phyloP scores from a whole-genome alignment of 768 basidiomycete species.

The Gautieria morchelliformis region DNA sequence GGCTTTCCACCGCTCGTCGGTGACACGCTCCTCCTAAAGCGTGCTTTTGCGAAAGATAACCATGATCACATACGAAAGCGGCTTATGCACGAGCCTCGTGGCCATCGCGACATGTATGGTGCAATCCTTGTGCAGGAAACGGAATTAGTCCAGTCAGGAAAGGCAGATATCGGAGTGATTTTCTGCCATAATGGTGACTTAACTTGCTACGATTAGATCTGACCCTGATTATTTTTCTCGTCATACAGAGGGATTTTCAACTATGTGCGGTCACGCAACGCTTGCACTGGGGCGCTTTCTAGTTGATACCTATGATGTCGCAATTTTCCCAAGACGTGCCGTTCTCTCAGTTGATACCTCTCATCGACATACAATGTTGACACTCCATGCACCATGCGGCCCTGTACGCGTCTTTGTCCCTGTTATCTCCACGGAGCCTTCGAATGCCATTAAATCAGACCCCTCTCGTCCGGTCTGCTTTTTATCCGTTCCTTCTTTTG shows the following conservation, averaged over 20 bases:
- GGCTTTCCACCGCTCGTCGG: constrained; percentile 27
- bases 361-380: neutral
- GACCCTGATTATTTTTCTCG: neutral
- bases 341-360: constrained; percentile 14
- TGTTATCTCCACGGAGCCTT: constrained; percentile 10
- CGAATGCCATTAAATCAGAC: constrained; percentile 18
- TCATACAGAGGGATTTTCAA: constrained; percentile 30
- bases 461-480: constrained; percentile 23
- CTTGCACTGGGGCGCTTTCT: constrained; percentile 32
- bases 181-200: constrained; percentile 32
- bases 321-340: constrained; percentile 23
- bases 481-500: constrained; percentile 28
- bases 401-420: constrained; percentile 25
- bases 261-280: constrained; percentile 35
- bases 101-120: constrained; percentile 33
- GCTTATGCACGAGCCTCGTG: constrained; percentile 31
- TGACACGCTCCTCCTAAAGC: constrained; percentile 25
- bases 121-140: constrained; percentile 29
- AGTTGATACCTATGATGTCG: constrained; percentile 26
- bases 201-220: neutral
- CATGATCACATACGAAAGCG: constrained; percentile 21
- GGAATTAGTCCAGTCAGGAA: constrained; percentile 22
- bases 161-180: constrained; percentile 32
- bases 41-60: constrained; percentile 22
- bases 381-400: constrained; percentile 32